These are phyloP conservation scores for Gossypium thurberi DNA, from an alignment of 345 rosid genomes.

Conservation along the genomic window DNA sequence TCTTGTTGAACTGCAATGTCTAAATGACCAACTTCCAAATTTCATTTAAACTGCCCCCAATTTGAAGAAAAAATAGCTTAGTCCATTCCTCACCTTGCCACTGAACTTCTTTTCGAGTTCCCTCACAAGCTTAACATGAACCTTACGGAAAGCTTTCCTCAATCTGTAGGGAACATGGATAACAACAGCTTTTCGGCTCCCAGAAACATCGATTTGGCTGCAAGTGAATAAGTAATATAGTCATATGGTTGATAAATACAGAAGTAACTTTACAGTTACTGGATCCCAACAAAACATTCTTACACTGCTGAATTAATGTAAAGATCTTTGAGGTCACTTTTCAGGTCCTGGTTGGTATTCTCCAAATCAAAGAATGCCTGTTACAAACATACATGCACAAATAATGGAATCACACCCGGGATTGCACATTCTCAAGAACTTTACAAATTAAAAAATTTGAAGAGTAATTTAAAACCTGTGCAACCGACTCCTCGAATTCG, in stretches of 20 bases:
- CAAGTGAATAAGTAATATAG: background rate
- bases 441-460: background rate
- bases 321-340: conserved; percentile 81
- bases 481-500: conserved; percentile 81
- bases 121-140: conserved; percentile 78
- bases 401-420: background rate
- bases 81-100: conserved; percentile 48
- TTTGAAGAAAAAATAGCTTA: background rate
- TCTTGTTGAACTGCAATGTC: background rate
- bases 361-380: conserved; percentile 83
- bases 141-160: conserved; percentile 73
- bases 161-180: conserved; percentile 71
- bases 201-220: conserved; percentile 79
- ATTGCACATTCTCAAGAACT: background rate
- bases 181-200: conserved; percentile 71
- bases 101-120: conserved; percentile 92
- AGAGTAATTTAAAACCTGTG: conserved; percentile 40
- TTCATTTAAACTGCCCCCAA: background rate
- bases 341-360: conserved; percentile 66
- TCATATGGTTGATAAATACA: background rate
- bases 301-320: conserved; percentile 69
- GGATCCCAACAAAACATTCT: conserved; percentile 18
- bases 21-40: background rate
- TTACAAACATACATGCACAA: background rate
- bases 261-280: background rate